Conservation (phyloP, 305 asterid species). For the Withania somnifera region DNA sequence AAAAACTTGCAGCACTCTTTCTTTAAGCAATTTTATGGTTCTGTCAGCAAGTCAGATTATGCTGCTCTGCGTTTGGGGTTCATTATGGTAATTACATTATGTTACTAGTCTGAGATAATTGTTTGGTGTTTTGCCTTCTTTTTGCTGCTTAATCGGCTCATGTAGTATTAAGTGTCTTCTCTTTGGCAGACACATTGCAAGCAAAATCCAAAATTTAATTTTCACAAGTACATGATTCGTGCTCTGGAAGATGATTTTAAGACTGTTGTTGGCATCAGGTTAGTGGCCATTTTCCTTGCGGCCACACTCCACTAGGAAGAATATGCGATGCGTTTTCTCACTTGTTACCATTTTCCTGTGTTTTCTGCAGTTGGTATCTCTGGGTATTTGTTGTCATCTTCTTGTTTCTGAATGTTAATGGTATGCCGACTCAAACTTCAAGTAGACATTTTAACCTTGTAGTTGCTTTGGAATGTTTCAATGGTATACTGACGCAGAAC, state of each 20-base stretch:
- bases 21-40: conserved; percentile 82
- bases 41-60: conserved; percentile 89
- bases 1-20: conserved; percentile 60
- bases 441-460: not conserved
- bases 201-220: conserved; percentile 84
- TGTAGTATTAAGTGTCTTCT: conserved; percentile 10
- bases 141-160: not conserved
- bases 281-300: not conserved
- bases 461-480: not conserved
- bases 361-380: conserved; percentile 84
- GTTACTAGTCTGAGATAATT: not conserved
- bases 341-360: not conserved
- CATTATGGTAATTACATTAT: conserved; percentile 42
- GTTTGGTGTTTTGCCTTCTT: conserved; percentile 5
- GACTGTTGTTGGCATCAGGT: conserved; percentile 88
- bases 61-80: conserved; percentile 82
- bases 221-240: conserved; percentile 94
- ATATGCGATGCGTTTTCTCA: not conserved
- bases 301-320: not conserved
- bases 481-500: not conserved
- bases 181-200: conserved; percentile 65
- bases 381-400: conserved; percentile 84
- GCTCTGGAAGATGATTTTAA: conserved; percentile 82
- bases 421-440: conserved; percentile 32
- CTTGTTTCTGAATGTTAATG: conserved; percentile 66